These are phyloP conservation scores for Starmerella apis DNA, from an alignment of 805 yeast species.

Conservation along the genomic window DNA sequence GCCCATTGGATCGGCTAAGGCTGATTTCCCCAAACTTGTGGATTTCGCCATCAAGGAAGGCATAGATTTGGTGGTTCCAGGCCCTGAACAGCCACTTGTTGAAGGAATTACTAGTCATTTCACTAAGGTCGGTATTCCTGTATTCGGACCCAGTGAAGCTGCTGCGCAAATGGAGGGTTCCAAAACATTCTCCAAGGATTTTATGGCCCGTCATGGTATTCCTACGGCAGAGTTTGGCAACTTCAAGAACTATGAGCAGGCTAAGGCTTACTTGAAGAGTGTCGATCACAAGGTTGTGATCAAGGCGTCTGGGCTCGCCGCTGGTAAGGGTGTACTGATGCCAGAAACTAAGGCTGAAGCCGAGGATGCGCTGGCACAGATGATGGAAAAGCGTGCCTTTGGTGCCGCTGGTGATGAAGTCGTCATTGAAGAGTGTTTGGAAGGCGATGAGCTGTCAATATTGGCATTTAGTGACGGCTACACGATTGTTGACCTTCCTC, in stretches of 20 bases:
- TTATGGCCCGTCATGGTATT: slow-evolving; percentile 82
- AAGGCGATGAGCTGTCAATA: slow-evolving; percentile 93
- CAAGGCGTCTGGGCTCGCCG: slow-evolving; percentile 97
- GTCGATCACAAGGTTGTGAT: slow-evolving; percentile 72
- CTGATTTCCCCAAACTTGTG: slow-evolving; percentile 60
- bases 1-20: slow-evolving; percentile 51
- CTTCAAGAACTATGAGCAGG: slow-evolving; percentile 67
- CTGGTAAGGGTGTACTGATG: slow-evolving; percentile 95
- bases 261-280: slow-evolving; percentile 55
- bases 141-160: slow-evolving; percentile 85
- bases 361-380: slow-evolving; percentile 63
- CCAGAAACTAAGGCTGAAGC: slow-evolving; percentile 83
- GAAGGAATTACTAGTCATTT: slow-evolving; percentile 77
- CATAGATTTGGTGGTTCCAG: slow-evolving; percentile 76
- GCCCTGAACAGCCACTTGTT: slow-evolving; percentile 98
- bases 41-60: slow-evolving; percentile 60
- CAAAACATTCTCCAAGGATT: slow-evolving; percentile 84
- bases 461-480: slow-evolving; percentile 91
- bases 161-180: slow-evolving; percentile 97
- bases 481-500: slow-evolving; percentile 78
- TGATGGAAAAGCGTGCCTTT: slow-evolving; percentile 82
- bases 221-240: slow-evolving; percentile 89
- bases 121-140: slow-evolving; percentile 78
- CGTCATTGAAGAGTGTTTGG: slow-evolving; percentile 89
- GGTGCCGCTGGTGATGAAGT: slow-evolving; percentile 92